Percentiles rank a stretch among this genome's conserved stretches.
Evolutionary conservation across 75 land plant genomes (phyloP).

Genomic region (Pinus tabuliformis): DNA sequence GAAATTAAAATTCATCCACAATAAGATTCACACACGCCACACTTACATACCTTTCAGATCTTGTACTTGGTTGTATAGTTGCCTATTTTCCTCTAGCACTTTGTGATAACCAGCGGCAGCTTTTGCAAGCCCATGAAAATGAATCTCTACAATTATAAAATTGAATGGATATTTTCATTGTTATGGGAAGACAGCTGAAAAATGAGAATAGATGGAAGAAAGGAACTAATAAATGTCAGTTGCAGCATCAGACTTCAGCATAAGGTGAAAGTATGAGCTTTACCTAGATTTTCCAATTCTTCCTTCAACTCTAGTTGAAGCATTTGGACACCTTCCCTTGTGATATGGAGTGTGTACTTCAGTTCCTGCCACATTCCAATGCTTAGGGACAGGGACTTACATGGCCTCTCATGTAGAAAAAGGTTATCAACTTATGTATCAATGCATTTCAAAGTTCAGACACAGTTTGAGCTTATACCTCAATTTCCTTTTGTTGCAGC

Average conservation of each 20-base stretch:
- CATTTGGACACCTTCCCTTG: constrained; percentile 29
- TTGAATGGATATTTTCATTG: not conserved
- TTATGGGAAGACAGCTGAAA: not conserved
- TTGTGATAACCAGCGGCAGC: constrained; percentile 65
- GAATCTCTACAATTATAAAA: constrained; percentile 20
- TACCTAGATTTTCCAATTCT: constrained; percentile 40
- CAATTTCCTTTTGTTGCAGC: not conserved
- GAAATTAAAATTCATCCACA: not conserved
- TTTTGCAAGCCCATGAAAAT: constrained; percentile 44
- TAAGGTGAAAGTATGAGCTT: constrained; percentile 4
- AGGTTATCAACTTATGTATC: not conserved
- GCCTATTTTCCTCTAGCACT: constrained; percentile 76
- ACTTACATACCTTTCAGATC: constrained; percentile 66
- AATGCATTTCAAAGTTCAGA: not conserved
- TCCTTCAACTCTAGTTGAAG: constrained; percentile 36
- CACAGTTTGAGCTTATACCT: constrained; percentile 3
- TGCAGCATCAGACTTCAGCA: constrained; percentile 15
- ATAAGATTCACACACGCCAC: not conserved
- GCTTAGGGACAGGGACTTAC: not conserved
- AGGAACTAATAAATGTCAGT: constrained; percentile 5
- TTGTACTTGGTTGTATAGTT: constrained; percentile 87
- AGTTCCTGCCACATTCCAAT: constrained; percentile 38
- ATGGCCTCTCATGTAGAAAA: not conserved
- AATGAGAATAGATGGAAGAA: constrained; percentile 14
- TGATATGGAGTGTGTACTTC: constrained; percentile 23